A percentile compares a stretch with the other conserved stretches of the same genome.
Evolutionary conservation across 2,329 filamentous ascomycete genomes (phyloP).

Genomic region (Penicillium sp.): DNA sequence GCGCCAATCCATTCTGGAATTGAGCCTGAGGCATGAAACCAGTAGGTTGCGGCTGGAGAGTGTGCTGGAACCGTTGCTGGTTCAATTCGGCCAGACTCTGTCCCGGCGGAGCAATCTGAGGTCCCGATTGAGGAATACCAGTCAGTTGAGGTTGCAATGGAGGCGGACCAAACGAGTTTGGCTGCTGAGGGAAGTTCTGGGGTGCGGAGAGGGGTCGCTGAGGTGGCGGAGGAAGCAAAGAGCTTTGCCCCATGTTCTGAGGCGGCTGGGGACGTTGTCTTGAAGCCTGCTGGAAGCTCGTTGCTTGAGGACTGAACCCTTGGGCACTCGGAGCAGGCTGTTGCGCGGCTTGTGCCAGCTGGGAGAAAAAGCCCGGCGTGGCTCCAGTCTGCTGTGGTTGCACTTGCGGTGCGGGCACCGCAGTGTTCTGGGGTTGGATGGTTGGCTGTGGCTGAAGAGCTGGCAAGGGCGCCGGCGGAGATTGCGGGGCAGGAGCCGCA

Average conservation of each 20-base stretch:
- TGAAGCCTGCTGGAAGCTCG: slow-evolving; percentile 30
- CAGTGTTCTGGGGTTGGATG: too few relatives aligned
- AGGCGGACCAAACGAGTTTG: slow-evolving; percentile 62
- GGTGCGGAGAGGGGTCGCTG: slow-evolving; percentile 78
- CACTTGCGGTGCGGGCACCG: too few relatives aligned
- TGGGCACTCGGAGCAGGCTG: too few relatives aligned
- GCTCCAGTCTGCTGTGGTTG: too few relatives aligned
- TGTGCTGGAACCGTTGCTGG: slow-evolving; percentile 55
- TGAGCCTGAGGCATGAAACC: slow-evolving; percentile 46
- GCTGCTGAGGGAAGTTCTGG: slow-evolving; percentile 62
- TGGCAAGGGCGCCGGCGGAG: too few relatives aligned
- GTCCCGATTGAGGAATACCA: slow-evolving; percentile 51
- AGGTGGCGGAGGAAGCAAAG: slow-evolving; percentile 69
- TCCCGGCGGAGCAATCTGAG: slow-evolving; percentile 60
- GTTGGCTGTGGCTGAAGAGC: slow-evolving; percentile 40
- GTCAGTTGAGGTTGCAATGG: slow-evolving; percentile 79
- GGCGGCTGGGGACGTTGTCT: slow-evolving; percentile 65
- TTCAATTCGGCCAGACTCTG: slow-evolving; percentile 68
- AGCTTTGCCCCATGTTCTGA: slow-evolving; percentile 51
- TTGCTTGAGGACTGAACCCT: too few relatives aligned
- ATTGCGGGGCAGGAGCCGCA: slow-evolving; percentile 28
- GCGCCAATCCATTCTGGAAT: slow-evolving; percentile 36
- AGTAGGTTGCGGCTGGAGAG: slow-evolving; percentile 55
- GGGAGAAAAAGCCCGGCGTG: too few relatives aligned
- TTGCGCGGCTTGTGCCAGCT: slow-evolving; percentile 30